Evolutionary conservation across 306 rosid species (phyloP), one percentile per base, ranked within the genome.

Genomic region (Biancaea sappan): DNA sequence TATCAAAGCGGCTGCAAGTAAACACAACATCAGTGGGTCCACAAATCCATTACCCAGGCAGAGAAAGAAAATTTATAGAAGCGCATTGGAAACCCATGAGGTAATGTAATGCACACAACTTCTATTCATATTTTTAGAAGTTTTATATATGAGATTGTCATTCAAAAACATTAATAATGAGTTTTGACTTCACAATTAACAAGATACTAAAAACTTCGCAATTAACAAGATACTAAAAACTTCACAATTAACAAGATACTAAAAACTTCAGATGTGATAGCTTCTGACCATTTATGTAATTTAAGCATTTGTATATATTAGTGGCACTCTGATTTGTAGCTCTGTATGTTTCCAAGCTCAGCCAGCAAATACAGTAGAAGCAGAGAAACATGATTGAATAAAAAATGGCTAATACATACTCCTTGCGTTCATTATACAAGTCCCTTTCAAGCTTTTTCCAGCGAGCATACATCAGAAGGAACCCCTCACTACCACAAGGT

Each of bases 401-500:
- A 47, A 73, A 31, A 61, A 61, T 8, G 26, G 50, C 61, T 29
- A 69, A 66, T 59, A 77, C 96, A 84, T 88, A 94, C 99, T 84
- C 89, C 83, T 94, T 94, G 69, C 97, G 96, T 79, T 94, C 99
- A 75, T 87, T 92, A 67, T 94, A 94, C 83, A 94, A 85, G 63
- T 94, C 99, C 78, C 86, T 90, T 80, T 86, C 99, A 83, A 94
- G 96, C 87, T 94, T 94, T 86, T 81, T 94, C 99, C 99, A 94
- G 44, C 99, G 99, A 82, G 99, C 99, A 82, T 84, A 90, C 99
- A 92, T 94, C 77, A 94, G 83, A 53, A 94, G 96, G 83, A 92
- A 94, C 60, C 99, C 99, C 85, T 94, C 99, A 41, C 96, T 94
- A 18, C 99, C 99, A 44, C 99, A 94, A 26, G 99, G 99, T 81